Percentiles rank a stretch among this genome's conserved stretches.
phyloP scores from a whole-genome alignment of 2,329 filamentous ascomycete genomes.

The Aspergillus latus region DNA sequence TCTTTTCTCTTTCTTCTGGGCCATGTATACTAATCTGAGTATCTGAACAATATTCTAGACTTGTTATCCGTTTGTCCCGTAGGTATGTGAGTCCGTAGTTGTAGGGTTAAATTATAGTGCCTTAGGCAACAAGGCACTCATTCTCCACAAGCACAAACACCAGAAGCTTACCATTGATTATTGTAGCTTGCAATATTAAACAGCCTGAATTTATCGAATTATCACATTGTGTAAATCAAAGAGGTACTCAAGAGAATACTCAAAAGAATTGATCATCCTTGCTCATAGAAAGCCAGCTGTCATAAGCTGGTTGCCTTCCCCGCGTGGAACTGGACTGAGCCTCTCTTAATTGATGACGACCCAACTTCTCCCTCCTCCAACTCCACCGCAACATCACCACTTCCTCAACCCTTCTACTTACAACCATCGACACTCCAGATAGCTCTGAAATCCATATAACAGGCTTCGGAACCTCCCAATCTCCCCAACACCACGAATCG shows the following conservation, averaged over 20 bases:
- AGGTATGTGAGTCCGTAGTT: neutral
- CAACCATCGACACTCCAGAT: too few species aligned
- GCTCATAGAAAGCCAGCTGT: neutral
- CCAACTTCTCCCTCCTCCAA: constrained; percentile 5
- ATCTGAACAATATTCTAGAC: neutral
- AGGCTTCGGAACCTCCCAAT: neutral
- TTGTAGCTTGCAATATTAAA: neutral
- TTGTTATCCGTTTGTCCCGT: too few species aligned
- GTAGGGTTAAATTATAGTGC: neutral
- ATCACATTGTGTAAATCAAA: too few species aligned
- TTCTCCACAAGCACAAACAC: constrained; percentile 4
- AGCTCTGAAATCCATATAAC: too few species aligned
- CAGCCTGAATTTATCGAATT: too few species aligned
- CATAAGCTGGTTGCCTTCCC: constrained; percentile 12
- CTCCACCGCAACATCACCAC: constrained; percentile 7
- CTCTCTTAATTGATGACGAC: constrained; percentile 1
- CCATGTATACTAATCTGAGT: neutral
- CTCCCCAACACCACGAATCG: neutral
- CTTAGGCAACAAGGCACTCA: constrained; percentile 3
- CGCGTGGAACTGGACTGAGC: constrained; percentile 3
- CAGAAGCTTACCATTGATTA: neutral
- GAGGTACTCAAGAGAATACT: too few species aligned
- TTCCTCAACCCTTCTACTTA: neutral
- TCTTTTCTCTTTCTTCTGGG: neutral
- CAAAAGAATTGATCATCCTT: neutral